Base-by-base conservation (phyloP, 2,329 filamentous ascomycete species). In the Verticillium dahliae region DNA sequence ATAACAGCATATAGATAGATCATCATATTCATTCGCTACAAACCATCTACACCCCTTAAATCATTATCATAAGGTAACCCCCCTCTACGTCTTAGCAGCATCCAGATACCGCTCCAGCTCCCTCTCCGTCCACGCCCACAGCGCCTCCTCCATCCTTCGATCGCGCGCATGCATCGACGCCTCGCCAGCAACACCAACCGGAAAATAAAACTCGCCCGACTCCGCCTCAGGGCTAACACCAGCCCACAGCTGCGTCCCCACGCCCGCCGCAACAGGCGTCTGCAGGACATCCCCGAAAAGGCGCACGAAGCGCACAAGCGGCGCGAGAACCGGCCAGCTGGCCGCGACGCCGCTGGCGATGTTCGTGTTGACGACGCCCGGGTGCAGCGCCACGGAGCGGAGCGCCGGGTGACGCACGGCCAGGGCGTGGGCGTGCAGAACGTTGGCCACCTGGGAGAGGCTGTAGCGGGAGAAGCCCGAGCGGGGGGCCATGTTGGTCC, bases 241-340 rank as follows among this genome's bases (percentile, higher is more conserved):
- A n/a, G 72, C 73, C 74, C 74, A 75, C 1, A 72, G 62, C 38
- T 70, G 70, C 56, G 72, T 73, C 35, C 65, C 65, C 2, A 67
- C 68, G 3, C 72, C 72, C 58, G 72, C 7, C 10, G 35, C 35
- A 35, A 58, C n/a, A 4, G n/a, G 15, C 66, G 50, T 54, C 13
- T 58, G 5, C n/a, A 64, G 55, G 35, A 59, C 27, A 4, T 31
- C 27, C 27, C 27, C 27, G 27, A 31, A 3, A 3, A 31, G 45
- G 1, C 34, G 14, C 11, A 15, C 9, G 14, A 64, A 11, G 38
- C 15, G 15, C 14, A 58, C 22, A 14, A 65, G 15, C 1, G 62
- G 63, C 31, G 31, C 54, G 11, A 65, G 38, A 11, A 62, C 11
- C 6, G 63, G 63, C 45, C 58, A 65, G 56, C 54, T 59, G 18